A percentile compares a stretch with the other conserved stretches of the same genome.
Conservation (phyloP, 805 yeast species). For the Diddensiella santjacobensis region DNA sequence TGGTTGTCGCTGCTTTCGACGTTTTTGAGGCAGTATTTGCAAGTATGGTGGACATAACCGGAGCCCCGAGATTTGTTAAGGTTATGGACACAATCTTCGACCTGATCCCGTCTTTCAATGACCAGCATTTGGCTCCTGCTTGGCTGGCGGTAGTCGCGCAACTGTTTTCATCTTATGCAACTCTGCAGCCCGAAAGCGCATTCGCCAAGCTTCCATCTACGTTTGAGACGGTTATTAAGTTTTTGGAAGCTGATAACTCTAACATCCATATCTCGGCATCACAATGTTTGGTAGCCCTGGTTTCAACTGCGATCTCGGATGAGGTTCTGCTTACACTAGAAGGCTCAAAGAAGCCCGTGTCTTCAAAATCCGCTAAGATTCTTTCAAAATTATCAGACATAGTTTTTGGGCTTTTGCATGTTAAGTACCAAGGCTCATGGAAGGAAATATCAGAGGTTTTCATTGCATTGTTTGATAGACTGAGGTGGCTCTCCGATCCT, state of each 20-base stretch:
- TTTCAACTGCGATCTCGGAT: slow-evolving; percentile 65
- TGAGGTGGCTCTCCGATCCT: slow-evolving; percentile 66
- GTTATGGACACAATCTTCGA: slow-evolving; percentile 71
- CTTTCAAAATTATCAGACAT: slow-evolving; percentile 47
- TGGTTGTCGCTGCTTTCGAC: slow-evolving; percentile 76
- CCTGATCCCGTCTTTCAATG: slow-evolving; percentile 76
- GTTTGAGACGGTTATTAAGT: slow-evolving; percentile 56
- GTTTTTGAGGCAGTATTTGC: slow-evolving; percentile 80
- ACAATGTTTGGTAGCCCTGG: slow-evolving; percentile 78
- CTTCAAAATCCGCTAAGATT: slow-evolving; percentile 26
- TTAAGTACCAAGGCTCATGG: slow-evolving; percentile 73
- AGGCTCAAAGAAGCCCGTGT: slow-evolving; percentile 46
- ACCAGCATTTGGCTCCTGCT: slow-evolving; percentile 81
- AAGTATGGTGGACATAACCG: slow-evolving; percentile 51
- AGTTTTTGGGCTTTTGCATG: slow-evolving; percentile 58
- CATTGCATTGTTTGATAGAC: slow-evolving; percentile 55
- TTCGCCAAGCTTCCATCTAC: slow-evolving; percentile 53
- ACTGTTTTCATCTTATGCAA: slow-evolving; percentile 56
- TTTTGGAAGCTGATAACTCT: slow-evolving; percentile 60
- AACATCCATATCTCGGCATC: slow-evolving; percentile 69
- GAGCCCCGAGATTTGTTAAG: slow-evolving; percentile 57
- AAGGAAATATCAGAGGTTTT: slow-evolving; percentile 68
- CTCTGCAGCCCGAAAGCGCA: slow-evolving; percentile 49
- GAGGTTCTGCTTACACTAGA: slow-evolving; percentile 41
- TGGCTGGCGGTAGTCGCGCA: slow-evolving; percentile 95